Percentiles rank a stretch among this genome's conserved stretches.
Evolutionary conservation across 306 rosid genomes (phyloP).

Genomic region (Cucurbita maxima): DNA sequence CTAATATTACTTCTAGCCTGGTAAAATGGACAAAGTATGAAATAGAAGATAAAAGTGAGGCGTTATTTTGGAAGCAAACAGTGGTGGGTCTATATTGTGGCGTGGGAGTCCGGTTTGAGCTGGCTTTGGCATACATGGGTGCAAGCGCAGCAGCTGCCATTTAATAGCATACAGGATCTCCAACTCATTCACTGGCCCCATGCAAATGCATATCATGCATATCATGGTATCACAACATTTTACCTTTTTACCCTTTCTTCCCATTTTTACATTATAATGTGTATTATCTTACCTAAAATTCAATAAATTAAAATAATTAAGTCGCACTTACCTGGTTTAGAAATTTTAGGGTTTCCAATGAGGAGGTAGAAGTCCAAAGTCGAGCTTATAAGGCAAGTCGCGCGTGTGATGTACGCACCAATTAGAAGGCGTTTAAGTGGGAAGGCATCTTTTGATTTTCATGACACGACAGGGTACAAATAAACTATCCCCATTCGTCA

Average conservation of each 20-base stretch:
- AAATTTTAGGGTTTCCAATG: conserved; percentile 4
- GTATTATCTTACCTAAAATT: background rate
- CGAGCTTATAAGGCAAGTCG: background rate
- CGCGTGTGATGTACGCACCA: conserved; percentile 34
- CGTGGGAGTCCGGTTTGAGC: background rate
- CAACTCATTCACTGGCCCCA: conserved; percentile 57
- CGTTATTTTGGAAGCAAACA: background rate
- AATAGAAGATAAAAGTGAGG: too few relatives aligned
- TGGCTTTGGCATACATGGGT: conserved; percentile 8
- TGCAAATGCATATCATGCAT: conserved; percentile 54
- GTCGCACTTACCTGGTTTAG: background rate
- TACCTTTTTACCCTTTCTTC: conserved; percentile 1
- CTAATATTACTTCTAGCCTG: too few relatives aligned
- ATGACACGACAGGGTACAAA: conserved; percentile 54
- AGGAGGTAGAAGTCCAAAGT: background rate
- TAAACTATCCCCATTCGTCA: background rate
- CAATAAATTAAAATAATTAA: too few relatives aligned
- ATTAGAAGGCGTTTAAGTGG: conserved; percentile 34
- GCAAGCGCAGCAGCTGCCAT: background rate
- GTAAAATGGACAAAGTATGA: too few relatives aligned
- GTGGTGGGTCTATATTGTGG: conserved; percentile 9
- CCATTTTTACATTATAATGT: background rate
- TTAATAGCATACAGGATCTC: background rate
- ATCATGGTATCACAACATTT: conserved; percentile 14
- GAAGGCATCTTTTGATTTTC: conserved; percentile 40